Evolutionary conservation across 2,329 filamentous ascomycete species (phyloP).

Genomic region (Fusarium sp.): DNA sequence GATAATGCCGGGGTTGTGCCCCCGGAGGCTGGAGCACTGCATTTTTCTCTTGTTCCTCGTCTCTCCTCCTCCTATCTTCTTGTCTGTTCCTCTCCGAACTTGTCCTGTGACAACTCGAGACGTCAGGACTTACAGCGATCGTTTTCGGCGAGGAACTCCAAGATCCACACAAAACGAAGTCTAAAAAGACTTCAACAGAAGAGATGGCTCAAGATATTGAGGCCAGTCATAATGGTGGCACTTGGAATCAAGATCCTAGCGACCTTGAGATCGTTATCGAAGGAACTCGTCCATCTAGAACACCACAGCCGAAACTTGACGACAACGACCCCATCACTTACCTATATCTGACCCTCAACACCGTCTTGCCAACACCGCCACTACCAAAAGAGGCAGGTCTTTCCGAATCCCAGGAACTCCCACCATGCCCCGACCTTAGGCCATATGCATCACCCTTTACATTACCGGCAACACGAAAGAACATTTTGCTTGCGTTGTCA

Average conservation of each 20-base stretch:
- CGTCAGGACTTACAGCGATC: neutral
- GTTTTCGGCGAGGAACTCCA: neutral
- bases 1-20: conserved; percentile 38
- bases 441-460: conserved; percentile 77
- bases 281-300: conserved; percentile 16
- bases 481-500: conserved; percentile 77
- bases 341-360: conserved; percentile 58
- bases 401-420: conserved; percentile 55
- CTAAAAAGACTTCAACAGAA: neutral
- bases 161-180: neutral
- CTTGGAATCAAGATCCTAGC: conserved; percentile 9
- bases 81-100: neutral
- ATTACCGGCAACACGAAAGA: conserved; percentile 79
- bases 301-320: conserved; percentile 12
- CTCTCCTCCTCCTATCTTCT: conserved; percentile 5
- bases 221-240: conserved; percentile 15
- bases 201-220: conserved; percentile 27
- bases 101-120: neutral
- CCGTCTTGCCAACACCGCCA: conserved; percentile 49
- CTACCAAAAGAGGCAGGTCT: conserved; percentile 26
- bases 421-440: conserved; percentile 73
- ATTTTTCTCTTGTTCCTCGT: conserved; percentile 10
- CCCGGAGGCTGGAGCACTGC: conserved; percentile 27
- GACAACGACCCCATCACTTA: conserved; percentile 50
- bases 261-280: conserved; percentile 38